A percentile compares a stretch with the other conserved stretches of the same genome.
Evolutionary conservation across 306 rosid species (phyloP).

Genomic region (Lathyrus tuberosus): DNA sequence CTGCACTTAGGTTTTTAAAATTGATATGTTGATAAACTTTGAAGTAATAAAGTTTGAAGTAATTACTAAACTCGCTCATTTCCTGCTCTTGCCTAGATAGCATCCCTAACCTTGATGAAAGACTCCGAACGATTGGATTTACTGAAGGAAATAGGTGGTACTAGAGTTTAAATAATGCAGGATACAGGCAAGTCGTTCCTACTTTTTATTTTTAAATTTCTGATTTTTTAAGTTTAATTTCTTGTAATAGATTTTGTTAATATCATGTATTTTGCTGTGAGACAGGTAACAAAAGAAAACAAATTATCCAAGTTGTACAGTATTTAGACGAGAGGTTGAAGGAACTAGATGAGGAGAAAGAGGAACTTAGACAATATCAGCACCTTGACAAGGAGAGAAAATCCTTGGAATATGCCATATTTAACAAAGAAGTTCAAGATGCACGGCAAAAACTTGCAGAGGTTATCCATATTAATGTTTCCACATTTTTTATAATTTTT

Average conservation of each 20-base stretch:
- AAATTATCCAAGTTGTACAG: constrained; percentile 97
- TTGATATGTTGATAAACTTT: constrained; percentile 28
- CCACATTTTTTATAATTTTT: constrained; percentile 23
- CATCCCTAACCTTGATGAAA: constrained; percentile 92
- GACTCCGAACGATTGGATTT: constrained; percentile 93
- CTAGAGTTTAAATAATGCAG: constrained; percentile 96
- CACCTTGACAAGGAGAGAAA: constrained; percentile 93
- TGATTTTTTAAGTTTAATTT: constrained; percentile 25
- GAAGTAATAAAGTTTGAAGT: too few species aligned
- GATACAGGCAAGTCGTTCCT: constrained; percentile 72
- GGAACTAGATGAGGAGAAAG: constrained; percentile 97
- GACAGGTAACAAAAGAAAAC: constrained; percentile 87
- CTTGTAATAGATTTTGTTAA: constrained; percentile 16
- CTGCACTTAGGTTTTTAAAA: constrained; percentile 33
- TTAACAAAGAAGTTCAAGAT: constrained; percentile 86
- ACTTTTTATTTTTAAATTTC: constrained; percentile 8
- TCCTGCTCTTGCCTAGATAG: constrained; percentile 61
- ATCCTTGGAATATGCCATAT: constrained; percentile 86
- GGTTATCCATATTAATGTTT: constrained; percentile 56
- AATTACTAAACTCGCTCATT: background rate
- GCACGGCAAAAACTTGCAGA: constrained; percentile 85
- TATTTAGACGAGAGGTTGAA: constrained; percentile 93
- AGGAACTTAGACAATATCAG: constrained; percentile 91
- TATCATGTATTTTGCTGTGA: constrained; percentile 37
- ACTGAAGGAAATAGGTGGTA: constrained; percentile 97